Percentiles rank a stretch among this genome's conserved stretches.
Conservation (phyloP, 306 rosid species). For the Macrotyloma uniflorum region DNA sequence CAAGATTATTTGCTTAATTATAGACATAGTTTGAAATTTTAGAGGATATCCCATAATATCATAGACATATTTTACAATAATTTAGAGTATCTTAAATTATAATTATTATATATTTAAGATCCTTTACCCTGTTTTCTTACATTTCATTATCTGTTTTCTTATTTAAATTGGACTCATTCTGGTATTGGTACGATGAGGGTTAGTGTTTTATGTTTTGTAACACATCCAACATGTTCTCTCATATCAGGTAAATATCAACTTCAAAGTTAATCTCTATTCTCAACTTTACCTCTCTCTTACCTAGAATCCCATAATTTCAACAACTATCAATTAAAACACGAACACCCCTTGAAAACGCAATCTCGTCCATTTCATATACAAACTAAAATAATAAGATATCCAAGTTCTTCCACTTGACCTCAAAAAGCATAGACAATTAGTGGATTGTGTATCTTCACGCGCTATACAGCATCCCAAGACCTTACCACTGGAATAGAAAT, state of each 20-base stretch:
- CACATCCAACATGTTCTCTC: not conserved
- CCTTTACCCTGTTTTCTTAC: not conserved
- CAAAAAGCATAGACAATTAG: not conserved
- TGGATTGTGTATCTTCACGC: not conserved
- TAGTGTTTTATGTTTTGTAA: not conserved
- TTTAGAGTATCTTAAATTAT: not conserved
- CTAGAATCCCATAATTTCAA: not conserved
- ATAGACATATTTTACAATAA: not conserved
- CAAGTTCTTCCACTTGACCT: slow-evolving; percentile 15
- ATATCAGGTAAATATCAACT: not conserved
- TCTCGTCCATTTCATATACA: not conserved
- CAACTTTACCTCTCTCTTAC: not conserved
- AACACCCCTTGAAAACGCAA: slow-evolving; percentile 11
- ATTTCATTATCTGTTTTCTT: not conserved
- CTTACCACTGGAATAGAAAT: slow-evolving; percentile 78
- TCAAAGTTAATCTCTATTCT: not conserved
- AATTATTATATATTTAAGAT: not conserved
- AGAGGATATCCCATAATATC: not conserved
- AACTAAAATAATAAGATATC: not conserved
- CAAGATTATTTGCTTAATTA: not conserved
- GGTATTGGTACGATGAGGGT: not conserved
- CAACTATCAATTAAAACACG: not conserved
- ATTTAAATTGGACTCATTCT: not conserved
- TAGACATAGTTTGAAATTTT: not conserved
- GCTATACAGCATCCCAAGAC: not conserved